These are phyloP conservation scores for Jimgerdemannia flammicorona DNA, from an alignment of 192 early-diverging fungal genomes.

Conservation along the genomic window DNA sequence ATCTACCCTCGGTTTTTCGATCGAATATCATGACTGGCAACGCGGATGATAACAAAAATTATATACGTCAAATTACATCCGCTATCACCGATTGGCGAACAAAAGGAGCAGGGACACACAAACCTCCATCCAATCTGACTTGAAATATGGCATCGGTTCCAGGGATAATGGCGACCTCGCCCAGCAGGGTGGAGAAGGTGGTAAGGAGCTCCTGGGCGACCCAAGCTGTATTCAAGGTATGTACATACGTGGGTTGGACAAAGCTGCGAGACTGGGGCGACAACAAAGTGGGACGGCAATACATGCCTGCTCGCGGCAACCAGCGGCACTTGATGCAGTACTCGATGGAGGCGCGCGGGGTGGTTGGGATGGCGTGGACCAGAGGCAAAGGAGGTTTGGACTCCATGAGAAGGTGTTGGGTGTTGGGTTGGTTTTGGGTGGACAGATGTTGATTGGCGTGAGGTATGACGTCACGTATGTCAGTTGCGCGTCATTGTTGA, in stretches of 20 bases:
- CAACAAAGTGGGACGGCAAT: background rate
- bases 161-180: slow-evolving; percentile 66
- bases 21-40: slow-evolving; percentile 54
- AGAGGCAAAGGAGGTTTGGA: no score
- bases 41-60: background rate
- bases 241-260: background rate
- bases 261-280: background rate
- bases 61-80: no score
- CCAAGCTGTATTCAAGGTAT: slow-evolving; percentile 45
- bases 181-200: slow-evolving; percentile 58
- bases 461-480: no score
- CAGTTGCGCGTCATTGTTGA: no score
- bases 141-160: slow-evolving; percentile 45
- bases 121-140: slow-evolving; percentile 49
- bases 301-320: slow-evolving; percentile 45
- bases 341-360: slow-evolving; percentile 29
- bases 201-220: slow-evolving; percentile 66
- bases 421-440: no score
- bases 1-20: slow-evolving; percentile 58
- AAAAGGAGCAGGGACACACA: background rate
- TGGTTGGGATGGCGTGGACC: background rate
- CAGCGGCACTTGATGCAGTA: slow-evolving; percentile 56
- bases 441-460: no score
- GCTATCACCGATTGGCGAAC: no score
- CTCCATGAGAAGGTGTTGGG: no score